Percentiles rank a stretch among this genome's conserved stretches.
Conservation (phyloP, 805 yeast species). For the Kodamaea kaohsiungensis region DNA sequence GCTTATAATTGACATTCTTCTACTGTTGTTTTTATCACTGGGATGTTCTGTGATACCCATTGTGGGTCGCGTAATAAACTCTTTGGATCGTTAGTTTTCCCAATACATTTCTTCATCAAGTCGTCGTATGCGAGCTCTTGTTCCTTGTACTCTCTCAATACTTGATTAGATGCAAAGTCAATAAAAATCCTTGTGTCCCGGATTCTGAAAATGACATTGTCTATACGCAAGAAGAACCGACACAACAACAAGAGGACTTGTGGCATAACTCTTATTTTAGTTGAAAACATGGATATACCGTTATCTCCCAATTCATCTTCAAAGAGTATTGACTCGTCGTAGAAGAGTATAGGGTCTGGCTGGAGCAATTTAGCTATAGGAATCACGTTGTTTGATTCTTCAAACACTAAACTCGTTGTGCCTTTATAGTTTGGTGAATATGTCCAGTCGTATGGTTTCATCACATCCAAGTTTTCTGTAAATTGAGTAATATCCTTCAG, state of each 20-base stretch:
- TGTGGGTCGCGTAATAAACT: constrained; percentile 66
- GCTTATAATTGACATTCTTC: constrained; percentile 12
- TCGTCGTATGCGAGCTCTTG: constrained; percentile 45
- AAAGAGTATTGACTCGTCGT: constrained; percentile 82
- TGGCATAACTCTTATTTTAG: constrained; percentile 88
- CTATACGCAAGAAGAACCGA: constrained; percentile 84
- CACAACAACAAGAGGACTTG: constrained; percentile 70
- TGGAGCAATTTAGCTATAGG: constrained; percentile 70
- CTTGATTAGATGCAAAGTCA: constrained; percentile 63
- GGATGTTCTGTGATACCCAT: constrained; percentile 67
- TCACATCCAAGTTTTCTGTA: constrained; percentile 51
- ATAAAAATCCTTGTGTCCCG: constrained; percentile 83
- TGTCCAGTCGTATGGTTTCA: constrained; percentile 95
- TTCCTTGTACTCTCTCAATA: constrained; percentile 76
- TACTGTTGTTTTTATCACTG: constrained; percentile 34
- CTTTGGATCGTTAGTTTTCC: constrained; percentile 37
- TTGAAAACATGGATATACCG: constrained; percentile 77
- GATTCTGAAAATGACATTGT: constrained; percentile 80
- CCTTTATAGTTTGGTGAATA: constrained; percentile 84
- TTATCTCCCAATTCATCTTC: constrained; percentile 98
- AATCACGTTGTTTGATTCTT: constrained; percentile 34
- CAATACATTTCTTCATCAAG: constrained; percentile 25
- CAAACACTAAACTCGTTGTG: constrained; percentile 32
- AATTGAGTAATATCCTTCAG: constrained; percentile 37
- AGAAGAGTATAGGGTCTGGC: constrained; percentile 86